Evolutionary conservation across 2,329 filamentous ascomycete genomes (phyloP), one percentile per base, ranked within the genome.

Genomic region (Bretziella fagacearum): DNA sequence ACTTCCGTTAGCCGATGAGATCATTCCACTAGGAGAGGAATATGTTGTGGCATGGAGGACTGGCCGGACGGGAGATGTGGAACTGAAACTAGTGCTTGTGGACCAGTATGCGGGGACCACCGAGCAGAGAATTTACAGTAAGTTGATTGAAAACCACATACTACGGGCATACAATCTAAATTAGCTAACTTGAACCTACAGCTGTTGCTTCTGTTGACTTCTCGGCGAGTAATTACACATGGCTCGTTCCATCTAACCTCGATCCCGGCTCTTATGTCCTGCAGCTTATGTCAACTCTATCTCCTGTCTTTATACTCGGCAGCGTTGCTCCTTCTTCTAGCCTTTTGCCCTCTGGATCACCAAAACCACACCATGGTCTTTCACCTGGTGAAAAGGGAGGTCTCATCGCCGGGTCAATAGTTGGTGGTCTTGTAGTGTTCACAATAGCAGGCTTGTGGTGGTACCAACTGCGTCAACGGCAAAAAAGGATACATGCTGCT

Each of bases 181-280:
- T 29, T 20, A 13, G 15, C 45, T 47, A 40, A 47, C 36, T 29
- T 8, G 4, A 29, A 40, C 15, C 22, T 15, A 23, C 18, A 48
- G 46, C 33, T 15, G 15, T 48, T n/a, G 32, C 30, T 10, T 26
- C 30, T 17, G 29, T 50, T 22, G 44, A 44, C 20, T 27, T 48
- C n/a, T 20, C 41, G 6, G 13, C 15, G 13, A 20, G 40, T 8
- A 33, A 30, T 11, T 47, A 50, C 41, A 43, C 47, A 18, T 52
- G 51, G 51, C 25, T 41, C 18, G 42, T 52, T n/a, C 48, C 51
- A 13, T 17, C 27, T 3, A 43, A 13, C 15, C 36, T 50, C 8
- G 37, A 32, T 10, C 42, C 51, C 3, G 51, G 51, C 18, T 37
- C 44, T 11, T 52, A 52, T 30, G 30, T 50, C 17, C 10, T 43